Percentiles rank a stretch among this genome's conserved stretches.
Conservation (phyloP, 441 rosid genomes). For the Brassica balearica region DNA sequence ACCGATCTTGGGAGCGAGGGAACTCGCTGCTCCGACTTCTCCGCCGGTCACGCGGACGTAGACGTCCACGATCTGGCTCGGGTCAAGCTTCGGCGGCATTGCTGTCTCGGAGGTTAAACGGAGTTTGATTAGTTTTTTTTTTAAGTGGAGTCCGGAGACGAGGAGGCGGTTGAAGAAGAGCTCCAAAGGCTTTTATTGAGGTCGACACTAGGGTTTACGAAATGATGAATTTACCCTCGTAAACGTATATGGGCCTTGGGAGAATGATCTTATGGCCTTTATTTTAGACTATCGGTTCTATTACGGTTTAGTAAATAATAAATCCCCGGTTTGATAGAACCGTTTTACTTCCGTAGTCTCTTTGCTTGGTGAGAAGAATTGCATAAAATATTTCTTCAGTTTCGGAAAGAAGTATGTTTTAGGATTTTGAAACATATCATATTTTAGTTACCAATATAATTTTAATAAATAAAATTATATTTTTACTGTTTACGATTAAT, state of each 20-base stretch:
- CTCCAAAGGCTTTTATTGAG: constrained; percentile 18
- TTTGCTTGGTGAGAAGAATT: too few relatives aligned
- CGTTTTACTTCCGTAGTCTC: too few relatives aligned
- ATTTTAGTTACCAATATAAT: too few relatives aligned
- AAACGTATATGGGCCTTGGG: neutral
- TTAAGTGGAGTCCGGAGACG: constrained; percentile 11
- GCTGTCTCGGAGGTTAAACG: constrained; percentile 45
- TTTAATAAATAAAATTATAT: too few relatives aligned
- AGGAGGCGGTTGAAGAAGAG: constrained; percentile 14
- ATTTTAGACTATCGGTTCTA: neutral
- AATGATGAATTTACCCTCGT: constrained; percentile 20
- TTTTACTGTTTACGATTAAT: too few relatives aligned
- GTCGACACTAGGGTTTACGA: constrained; percentile 38
- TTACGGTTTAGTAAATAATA: too few relatives aligned
- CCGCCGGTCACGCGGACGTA: constrained; percentile 89
- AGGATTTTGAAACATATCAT: too few relatives aligned
- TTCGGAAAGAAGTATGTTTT: too few relatives aligned
- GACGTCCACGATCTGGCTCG: constrained; percentile 72
- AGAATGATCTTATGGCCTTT: neutral
- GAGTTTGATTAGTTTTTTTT: constrained; percentile 17
- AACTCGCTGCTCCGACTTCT: constrained; percentile 79
- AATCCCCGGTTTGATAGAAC: too few relatives aligned
- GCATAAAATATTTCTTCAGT: too few relatives aligned
- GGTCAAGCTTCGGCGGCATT: constrained; percentile 91
- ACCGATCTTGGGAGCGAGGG: constrained; percentile 83